Evolutionary conservation across 495 filamentous ascomycete genomes (phyloP), one percentile per base, ranked within the genome.

Genomic region (Aspergillus egyptiacus): DNA sequence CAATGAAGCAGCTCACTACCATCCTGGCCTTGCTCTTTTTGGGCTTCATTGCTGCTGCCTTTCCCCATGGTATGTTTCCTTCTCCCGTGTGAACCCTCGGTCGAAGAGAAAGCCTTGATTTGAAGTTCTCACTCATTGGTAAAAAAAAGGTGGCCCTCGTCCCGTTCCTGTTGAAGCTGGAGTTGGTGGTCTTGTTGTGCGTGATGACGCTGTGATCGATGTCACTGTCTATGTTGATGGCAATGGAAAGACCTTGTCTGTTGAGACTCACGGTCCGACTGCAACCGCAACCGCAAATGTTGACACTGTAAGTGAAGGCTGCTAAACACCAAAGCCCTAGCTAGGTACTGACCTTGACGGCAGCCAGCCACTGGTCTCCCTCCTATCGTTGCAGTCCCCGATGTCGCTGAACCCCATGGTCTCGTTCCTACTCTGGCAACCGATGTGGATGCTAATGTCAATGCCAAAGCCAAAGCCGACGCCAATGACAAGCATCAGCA

Each of bases 191-290:
- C 34, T 45, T 59, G 19, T 20, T 42, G 30, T 24, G 60, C 33
- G 28, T 7, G 64, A n/a, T n/a, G n/a, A 58, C 18, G 59, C 70
- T 14, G 28, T 33, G 15, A 32, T 32, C 36, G 68, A 79, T 39
- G 77, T 84, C 14, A 67, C 84, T 22, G 77, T 87, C 53, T 84
- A 75, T 57, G 78, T 88, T 22, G 76, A 91, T 58, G 67, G 80
- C 40, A 50, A 79, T 44, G 83, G 85, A 45, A 69, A 78, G 6
- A 70, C 72, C 0, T 48, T 85, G 24, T 50, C 54, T 27, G 51
- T 58, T 15, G 61, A 65, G 20, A 60, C 56, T 8, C 37, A 43
- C 13, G 17, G n/a, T 19, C 35, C 45, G 7, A 48, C 36, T 13
- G 2, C 39, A 32, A 45, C 48, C 23, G 39, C 45, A 13, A 48